Percentiles rank a stretch among this genome's conserved stretches.
These are phyloP conservation scores for Lactifluus hygrophoroides DNA, from an alignment of 768 basidiomycete genomes.

Conservation along the genomic window DNA sequence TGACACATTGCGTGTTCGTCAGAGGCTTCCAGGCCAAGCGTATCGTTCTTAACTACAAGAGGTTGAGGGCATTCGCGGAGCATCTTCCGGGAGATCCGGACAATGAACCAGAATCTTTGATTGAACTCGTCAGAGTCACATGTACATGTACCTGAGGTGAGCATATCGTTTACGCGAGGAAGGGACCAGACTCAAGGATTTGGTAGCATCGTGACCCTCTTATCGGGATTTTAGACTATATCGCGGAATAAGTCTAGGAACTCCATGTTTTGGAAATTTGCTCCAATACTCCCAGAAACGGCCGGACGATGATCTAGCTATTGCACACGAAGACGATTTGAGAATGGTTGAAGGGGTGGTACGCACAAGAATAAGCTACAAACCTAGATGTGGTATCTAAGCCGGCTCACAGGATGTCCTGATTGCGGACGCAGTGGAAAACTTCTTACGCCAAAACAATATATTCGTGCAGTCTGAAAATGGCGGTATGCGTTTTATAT, in stretches of 20 bases:
- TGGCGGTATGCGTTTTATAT: slow-evolving; percentile 3
- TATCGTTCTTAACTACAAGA: slow-evolving; percentile 8
- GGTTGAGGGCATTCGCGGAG: slow-evolving; percentile 1
- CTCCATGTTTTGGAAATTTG: not conserved
- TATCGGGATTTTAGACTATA: slow-evolving; percentile 11
- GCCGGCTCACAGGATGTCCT: not conserved
- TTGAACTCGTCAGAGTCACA: slow-evolving; percentile 9
- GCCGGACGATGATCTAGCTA: slow-evolving; percentile 12
- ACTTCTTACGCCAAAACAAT: slow-evolving; percentile 14
- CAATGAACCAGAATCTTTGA: slow-evolving; percentile 3
- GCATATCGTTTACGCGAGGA: not conserved
- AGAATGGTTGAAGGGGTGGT: slow-evolving; percentile 11
- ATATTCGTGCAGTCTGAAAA: slow-evolving; percentile 2
- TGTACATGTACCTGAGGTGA: slow-evolving; percentile 6
- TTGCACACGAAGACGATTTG: slow-evolving; percentile 18
- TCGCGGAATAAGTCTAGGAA: slow-evolving; percentile 2
- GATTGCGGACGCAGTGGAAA: slow-evolving; percentile 15
- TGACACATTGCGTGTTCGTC: slow-evolving; percentile 15
- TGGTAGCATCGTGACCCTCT: slow-evolving; percentile 13
- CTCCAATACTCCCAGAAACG: not conserved
- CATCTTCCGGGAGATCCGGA: slow-evolving; percentile 4
- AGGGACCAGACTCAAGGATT: not conserved
- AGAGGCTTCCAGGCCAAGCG: slow-evolving; percentile 17
- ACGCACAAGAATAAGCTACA: not conserved
- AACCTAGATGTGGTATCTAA: not conserved